These are phyloP conservation scores for Wallacemonas sp. DNA, from an alignment of 208 protist genomes.

Conservation along the genomic window DNA sequence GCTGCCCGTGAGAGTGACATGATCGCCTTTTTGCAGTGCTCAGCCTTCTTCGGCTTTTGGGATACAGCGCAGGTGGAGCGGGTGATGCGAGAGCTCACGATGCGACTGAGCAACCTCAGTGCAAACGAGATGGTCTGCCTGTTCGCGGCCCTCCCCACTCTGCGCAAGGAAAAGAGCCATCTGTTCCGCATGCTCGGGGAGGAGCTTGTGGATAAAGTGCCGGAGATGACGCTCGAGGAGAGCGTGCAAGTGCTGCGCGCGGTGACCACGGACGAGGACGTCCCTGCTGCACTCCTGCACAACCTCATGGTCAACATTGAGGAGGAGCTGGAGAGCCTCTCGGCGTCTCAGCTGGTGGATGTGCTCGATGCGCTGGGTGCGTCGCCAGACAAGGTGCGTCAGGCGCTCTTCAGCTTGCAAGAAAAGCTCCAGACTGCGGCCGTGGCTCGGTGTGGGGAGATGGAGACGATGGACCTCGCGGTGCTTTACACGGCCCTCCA, in stretches of 20 bases:
- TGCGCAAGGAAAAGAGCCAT: constrained; percentile 57
- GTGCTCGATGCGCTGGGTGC: constrained; percentile 62
- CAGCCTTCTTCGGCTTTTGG: constrained; percentile 90
- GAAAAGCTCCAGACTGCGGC: constrained; percentile 22
- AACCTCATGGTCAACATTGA: constrained; percentile 47
- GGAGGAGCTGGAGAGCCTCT: constrained; percentile 31
- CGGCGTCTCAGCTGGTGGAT: constrained; percentile 48
- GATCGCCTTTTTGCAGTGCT: constrained; percentile 77
- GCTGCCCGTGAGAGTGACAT: constrained; percentile 65
- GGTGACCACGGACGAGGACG: constrained; percentile 37
- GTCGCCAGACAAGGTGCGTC: constrained; percentile 20
- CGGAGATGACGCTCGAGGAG: constrained; percentile 78
- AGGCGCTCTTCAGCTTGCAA: constrained; percentile 18
- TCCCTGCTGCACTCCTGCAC: constrained; percentile 48
- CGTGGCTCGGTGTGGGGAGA: constrained; percentile 27
- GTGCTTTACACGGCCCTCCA: constrained; percentile 63
- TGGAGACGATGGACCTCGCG: constrained; percentile 69
- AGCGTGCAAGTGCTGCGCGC: constrained; percentile 53
- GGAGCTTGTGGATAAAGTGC: constrained; percentile 45
- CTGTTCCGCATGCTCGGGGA: constrained; percentile 50
- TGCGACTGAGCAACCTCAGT: constrained; percentile 47
- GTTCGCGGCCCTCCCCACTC: constrained; percentile 64
- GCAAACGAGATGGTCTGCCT: constrained; percentile 61
- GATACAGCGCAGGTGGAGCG: constrained; percentile 79
- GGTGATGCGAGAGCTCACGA: constrained; percentile 63